Evolutionary conservation across 2,329 filamentous ascomycete species (phyloP).

Genomic region (Amauroascus verrucosus): DNA sequence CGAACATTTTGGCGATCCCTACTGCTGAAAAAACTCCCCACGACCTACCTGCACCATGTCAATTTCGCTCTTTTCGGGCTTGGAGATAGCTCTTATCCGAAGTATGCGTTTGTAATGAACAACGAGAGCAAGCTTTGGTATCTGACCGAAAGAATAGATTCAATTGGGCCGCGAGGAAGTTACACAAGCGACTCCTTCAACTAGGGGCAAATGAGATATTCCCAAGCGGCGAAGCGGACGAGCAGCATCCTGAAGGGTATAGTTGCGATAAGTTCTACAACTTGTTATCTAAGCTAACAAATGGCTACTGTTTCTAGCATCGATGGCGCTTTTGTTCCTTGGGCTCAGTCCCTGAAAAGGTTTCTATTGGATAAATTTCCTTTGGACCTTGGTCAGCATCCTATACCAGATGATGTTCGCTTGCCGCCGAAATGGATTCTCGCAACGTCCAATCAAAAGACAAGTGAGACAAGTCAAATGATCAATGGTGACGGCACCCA

Average conservation of each 20-base stretch:
- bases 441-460: neutral
- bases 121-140: neutral
- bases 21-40: slow-evolving; percentile 64
- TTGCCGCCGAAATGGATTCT: slow-evolving; percentile 66
- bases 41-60: slow-evolving; percentile 57
- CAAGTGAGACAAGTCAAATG: neutral
- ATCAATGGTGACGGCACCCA: neutral
- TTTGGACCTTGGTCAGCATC: slow-evolving; percentile 53
- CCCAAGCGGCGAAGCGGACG: slow-evolving; percentile 76
- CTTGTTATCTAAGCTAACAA: neutral
- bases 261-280: slow-evolving; percentile 21
- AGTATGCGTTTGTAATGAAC: slow-evolving; percentile 44
- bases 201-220: slow-evolving; percentile 70
- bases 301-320: slow-evolving; percentile 43
- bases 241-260: slow-evolving; percentile 85
- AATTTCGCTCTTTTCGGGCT: slow-evolving; percentile 80
- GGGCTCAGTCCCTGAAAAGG: slow-evolving; percentile 58
- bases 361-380: slow-evolving; percentile 59
- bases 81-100: slow-evolving; percentile 87
- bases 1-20: slow-evolving; percentile 75
- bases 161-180: slow-evolving; percentile 84
- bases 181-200: slow-evolving; percentile 73
- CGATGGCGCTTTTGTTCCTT: slow-evolving; percentile 70
- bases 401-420: slow-evolving; percentile 63
- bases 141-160: slow-evolving; percentile 45